Evolutionary conservation across 805 yeast genomes (phyloP).

Genomic region (Wickerhamiella slavikovae): DNA sequence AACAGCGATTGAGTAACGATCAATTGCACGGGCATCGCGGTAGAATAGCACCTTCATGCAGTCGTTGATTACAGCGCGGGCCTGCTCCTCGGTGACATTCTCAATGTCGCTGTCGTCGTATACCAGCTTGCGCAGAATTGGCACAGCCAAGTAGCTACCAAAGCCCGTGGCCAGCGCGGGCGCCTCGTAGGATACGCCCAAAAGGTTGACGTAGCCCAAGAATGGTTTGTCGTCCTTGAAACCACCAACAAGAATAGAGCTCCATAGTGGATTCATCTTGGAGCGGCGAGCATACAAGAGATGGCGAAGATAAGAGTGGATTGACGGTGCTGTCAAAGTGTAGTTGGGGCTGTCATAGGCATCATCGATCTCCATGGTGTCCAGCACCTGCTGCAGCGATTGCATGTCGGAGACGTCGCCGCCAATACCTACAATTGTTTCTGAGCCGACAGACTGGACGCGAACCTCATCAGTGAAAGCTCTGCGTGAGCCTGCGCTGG

Average conservation of each 20-base stretch:
- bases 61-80: slow-evolving; percentile 54
- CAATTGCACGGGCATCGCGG: slow-evolving; percentile 88
- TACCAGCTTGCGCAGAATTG: slow-evolving; percentile 66
- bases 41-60: slow-evolving; percentile 88
- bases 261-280: slow-evolving; percentile 94
- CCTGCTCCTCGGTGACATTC: slow-evolving; percentile 51
- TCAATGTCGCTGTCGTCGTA: slow-evolving; percentile 59
- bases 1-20: slow-evolving; percentile 64
- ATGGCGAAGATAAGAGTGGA: slow-evolving; percentile 70
- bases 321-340: slow-evolving; percentile 60
- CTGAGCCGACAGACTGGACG: slow-evolving; percentile 60
- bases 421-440: slow-evolving; percentile 77
- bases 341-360: slow-evolving; percentile 55
- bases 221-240: slow-evolving; percentile 55
- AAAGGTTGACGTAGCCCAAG: slow-evolving; percentile 67
- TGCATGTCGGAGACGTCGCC: slow-evolving; percentile 95
- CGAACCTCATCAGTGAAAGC: slow-evolving; percentile 75
- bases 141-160: slow-evolving; percentile 87
- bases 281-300: slow-evolving; percentile 74
- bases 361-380: slow-evolving; percentile 60
- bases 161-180: slow-evolving; percentile 90
- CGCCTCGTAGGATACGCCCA: slow-evolving; percentile 79
- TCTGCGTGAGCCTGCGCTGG: slow-evolving; percentile 82
- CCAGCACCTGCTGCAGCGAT: slow-evolving; percentile 50
- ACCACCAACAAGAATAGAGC: slow-evolving; percentile 82